phyloP scores from a whole-genome alignment of 768 basidiomycete species.

The Dendrothele bispora region DNA sequence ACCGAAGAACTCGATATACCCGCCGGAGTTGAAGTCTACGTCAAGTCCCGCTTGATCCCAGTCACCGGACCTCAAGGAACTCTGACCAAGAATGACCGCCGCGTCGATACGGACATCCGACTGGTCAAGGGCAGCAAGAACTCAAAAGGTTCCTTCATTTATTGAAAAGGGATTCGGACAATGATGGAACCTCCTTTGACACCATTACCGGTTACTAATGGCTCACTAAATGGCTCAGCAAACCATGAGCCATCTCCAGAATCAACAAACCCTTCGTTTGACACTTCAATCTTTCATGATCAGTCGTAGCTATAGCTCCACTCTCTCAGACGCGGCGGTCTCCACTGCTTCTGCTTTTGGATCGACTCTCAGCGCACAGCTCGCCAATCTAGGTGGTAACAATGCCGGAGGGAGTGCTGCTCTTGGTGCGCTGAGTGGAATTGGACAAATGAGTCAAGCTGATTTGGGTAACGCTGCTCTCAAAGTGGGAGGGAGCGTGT shows the following conservation, averaged over 20 bases:
- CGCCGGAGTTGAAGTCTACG: conserved; percentile 75
- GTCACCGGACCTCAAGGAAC: conserved; percentile 93
- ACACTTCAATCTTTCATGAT: no score
- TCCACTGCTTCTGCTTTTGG: conserved; percentile 21
- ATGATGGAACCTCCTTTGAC: no score
- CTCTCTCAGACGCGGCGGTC: conserved; percentile 18
- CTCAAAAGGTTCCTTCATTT: conserved; percentile 79
- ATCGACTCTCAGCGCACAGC: conserved; percentile 6
- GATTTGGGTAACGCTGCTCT: conserved; percentile 56
- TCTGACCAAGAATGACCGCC: conserved; percentile 87
- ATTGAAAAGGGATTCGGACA: no score
- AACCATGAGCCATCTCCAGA: no score
- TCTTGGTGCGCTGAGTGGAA: conserved; percentile 10
- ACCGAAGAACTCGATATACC: conserved; percentile 92
- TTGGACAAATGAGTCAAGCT: conserved; percentile 35
- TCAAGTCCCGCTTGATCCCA: conserved; percentile 90
- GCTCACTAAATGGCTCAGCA: no score
- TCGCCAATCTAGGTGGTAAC: conserved; percentile 8
- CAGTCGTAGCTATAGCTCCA: no score
- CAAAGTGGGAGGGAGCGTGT: conserved; percentile 59
- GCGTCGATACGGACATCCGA: conserved; percentile 92
- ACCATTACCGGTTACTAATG: no score
- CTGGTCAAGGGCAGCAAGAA: conserved; percentile 77
- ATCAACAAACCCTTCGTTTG: no score
- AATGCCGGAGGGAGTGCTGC: conserved; percentile 5